Evolutionary conservation across 257 asterid genomes (phyloP), one percentile per base, ranked within the genome.

Genomic region (Rubia yunnanensis): DNA sequence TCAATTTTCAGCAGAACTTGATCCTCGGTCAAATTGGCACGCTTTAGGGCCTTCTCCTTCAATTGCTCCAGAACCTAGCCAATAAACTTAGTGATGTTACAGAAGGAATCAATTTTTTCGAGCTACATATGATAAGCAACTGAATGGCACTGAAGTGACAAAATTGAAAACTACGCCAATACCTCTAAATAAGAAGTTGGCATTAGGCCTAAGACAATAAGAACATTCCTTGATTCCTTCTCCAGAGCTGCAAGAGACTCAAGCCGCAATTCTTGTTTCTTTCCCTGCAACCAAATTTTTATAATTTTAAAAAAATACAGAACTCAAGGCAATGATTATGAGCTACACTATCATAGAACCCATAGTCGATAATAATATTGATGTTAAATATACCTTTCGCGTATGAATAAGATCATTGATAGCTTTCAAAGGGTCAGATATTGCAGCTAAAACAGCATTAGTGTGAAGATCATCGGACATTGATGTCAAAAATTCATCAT

Each of bases 381-480:
- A 46, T 36, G 13, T 56, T 23, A 60, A 64, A 69, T 59, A 48
- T 84, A 92, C 99, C 94, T 92, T 88, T 28, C 85, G 88, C 60
- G 99, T 89, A 72, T 88, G 97, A 60, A 89, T 69, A 22, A 89
- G 94, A 78, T 92, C 99, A 74, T 94, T 94, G 72, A 94, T 88
- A 71, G 68, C 74, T 80, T 84, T 94, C 79, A 94, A 64, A 27
- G 97, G 99, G 18, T 90, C 99, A 4, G 99, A 84, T 79, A 94
- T 82, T 65, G 96, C 96, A 77, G 95, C 92, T 84, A 94, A 80
- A 71, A 84, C 95, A 55, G 86, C 94, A 48, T 86, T 73, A 61
- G 96, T 78, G 73, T 94, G 99, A 69, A 94, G 89, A 80, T 94
- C 99, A 81, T 90, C 99, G 20, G 94, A 86, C 85, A 94, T 79